These are phyloP conservation scores for Corylus americana DNA, from an alignment of 306 rosid genomes.

Conservation along the genomic window DNA sequence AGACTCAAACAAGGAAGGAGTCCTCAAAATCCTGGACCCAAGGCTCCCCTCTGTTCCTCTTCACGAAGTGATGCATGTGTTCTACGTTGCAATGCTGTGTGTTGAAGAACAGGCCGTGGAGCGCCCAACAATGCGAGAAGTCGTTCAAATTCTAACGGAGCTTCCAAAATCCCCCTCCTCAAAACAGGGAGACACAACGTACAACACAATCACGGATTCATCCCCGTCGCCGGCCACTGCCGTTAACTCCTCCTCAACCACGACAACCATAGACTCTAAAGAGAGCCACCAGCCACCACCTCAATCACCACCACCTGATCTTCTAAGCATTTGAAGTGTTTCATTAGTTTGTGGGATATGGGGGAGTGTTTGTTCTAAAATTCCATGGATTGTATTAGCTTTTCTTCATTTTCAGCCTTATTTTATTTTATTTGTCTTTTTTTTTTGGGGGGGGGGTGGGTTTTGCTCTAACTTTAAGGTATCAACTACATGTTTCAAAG, in stretches of 20 bases:
- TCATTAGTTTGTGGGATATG: conserved; percentile 17
- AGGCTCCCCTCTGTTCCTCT: conserved; percentile 91
- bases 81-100: conserved; percentile 90
- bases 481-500: conserved; percentile 33
- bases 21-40: conserved; percentile 76
- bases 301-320: conserved; percentile 75
- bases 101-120: conserved; percentile 98
- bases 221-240: conserved; percentile 46
- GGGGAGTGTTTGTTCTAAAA: conserved; percentile 34
- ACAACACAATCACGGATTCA: conserved; percentile 39
- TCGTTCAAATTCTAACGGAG: conserved; percentile 93
- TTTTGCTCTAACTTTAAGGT: conserved; percentile 45
- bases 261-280: conserved; percentile 43
- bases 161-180: conserved; percentile 64
- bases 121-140: conserved; percentile 97
- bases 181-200: conserved; percentile 43
- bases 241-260: conserved; percentile 40
- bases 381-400: conserved; percentile 31
- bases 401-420: conserved; percentile 16
- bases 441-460: conserved; percentile 21
- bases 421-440: not conserved
- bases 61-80: conserved; percentile 81
- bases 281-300: conserved; percentile 45
- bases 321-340: conserved; percentile 70
- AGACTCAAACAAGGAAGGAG: conserved; percentile 81